phyloP scores from a whole-genome alignment of 768 basidiomycete genomes.

The Hygrocybe coccinea region DNA sequence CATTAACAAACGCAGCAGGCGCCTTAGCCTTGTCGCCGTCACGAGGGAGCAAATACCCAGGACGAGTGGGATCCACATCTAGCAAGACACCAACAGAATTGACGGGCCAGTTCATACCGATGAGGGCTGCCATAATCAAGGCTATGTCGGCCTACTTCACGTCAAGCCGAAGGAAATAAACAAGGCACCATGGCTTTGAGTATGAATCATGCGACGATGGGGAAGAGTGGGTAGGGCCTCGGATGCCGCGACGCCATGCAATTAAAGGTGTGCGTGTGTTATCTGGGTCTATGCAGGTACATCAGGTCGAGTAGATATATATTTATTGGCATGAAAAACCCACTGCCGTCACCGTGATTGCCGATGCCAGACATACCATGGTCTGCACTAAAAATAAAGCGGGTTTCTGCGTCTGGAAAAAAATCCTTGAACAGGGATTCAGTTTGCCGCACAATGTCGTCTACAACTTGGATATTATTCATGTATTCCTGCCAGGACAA shows the following conservation, averaged over 20 bases:
- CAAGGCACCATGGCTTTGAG: too few relatives aligned
- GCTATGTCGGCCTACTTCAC: constrained; percentile 84
- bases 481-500: constrained; percentile 42
- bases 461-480: too few relatives aligned
- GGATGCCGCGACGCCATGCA: too few relatives aligned
- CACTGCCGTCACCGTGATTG: constrained; percentile 85
- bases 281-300: too few relatives aligned
- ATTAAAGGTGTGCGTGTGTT: too few relatives aligned
- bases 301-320: too few relatives aligned
- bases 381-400: constrained; percentile 80
- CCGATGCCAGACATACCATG: constrained; percentile 88
- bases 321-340: background rate
- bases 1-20: too few relatives aligned
- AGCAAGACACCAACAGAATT: constrained; percentile 84
- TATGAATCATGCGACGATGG: too few relatives aligned
- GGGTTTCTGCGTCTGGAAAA: constrained; percentile 64
- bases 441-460: constrained; percentile 62
- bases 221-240: too few relatives aligned
- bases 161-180: too few relatives aligned
- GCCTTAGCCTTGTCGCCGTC: constrained; percentile 44
- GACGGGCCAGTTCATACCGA: constrained; percentile 72
- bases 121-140: constrained; percentile 67
- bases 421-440: constrained; percentile 61
- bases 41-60: constrained; percentile 52
- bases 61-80: constrained; percentile 55